Percentiles rank a stretch among this genome's conserved stretches.
phyloP scores from a whole-genome alignment of 805 yeast species.

The Candida insectorum region DNA sequence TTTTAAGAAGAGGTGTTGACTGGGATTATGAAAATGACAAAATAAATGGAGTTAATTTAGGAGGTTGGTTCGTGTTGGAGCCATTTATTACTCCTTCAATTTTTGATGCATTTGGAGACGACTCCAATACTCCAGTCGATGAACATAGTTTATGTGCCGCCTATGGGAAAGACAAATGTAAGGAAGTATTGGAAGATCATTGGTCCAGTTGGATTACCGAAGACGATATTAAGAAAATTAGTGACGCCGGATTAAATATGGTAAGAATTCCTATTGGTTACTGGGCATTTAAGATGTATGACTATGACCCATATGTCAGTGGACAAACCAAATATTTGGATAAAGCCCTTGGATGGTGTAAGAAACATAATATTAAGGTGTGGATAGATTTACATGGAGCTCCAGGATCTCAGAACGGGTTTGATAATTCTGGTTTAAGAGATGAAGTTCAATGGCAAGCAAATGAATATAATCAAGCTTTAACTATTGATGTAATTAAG shows the following conservation, averaged over 20 bases:
- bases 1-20: conserved; percentile 6
- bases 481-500: conserved; percentile 55
- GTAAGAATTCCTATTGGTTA: conserved; percentile 93
- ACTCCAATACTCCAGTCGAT: conserved; percentile 63
- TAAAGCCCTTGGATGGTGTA: conserved; percentile 74
- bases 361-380: conserved; percentile 57
- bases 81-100: conserved; percentile 82
- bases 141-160: conserved; percentile 66
- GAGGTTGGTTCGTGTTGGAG: conserved; percentile 89
- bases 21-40: conserved; percentile 34
- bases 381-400: conserved; percentile 96
- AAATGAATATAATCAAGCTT: conserved; percentile 45
- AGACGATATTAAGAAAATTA: conserved; percentile 61
- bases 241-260: conserved; percentile 65
- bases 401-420: conserved; percentile 96
- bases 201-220: conserved; percentile 81
- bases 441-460: conserved; percentile 56
- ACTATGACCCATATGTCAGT: conserved; percentile 78
- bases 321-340: conserved; percentile 78
- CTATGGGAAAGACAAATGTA: conserved; percentile 62
- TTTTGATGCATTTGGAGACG: conserved; percentile 46
- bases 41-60: conserved; percentile 72
- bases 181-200: conserved; percentile 53
- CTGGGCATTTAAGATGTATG: conserved; percentile 75
- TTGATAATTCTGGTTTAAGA: conserved; percentile 87